Base-by-base conservation (phyloP, 2,329 filamentous ascomycete genomes). In the Fusarium sp. region DNA sequence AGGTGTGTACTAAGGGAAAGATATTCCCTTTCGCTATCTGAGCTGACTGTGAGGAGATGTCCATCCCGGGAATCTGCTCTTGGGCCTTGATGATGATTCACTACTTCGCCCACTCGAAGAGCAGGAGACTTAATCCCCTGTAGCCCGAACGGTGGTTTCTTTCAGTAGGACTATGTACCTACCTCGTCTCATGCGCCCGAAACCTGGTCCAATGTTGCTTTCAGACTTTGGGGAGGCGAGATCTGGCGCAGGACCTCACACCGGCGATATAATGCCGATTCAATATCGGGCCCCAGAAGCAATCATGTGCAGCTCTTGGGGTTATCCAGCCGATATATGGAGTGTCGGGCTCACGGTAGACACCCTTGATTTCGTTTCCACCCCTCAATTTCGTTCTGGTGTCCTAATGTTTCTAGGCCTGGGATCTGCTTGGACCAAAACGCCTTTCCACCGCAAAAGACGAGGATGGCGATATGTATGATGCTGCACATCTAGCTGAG, bases 221-320 rank as follows among this genome's bases (percentile, higher is more conserved):
- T 76, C 77, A 6, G 81, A 81, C 30, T 82, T 81, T 71, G 78
- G 79, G 27, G 75, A 81, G 37, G 69, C 77, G 0, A 76, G 78
- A 39, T 48, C 72, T 11, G 77, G 78, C 8, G 58, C 72, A 14
- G 79, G 78, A 1, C 77, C 78, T 5, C 77, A 79, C n/a, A 72
- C 70, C 2, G 77, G 75, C 13, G 78, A 81, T 14, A 81, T 81
- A 35, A 80, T 80, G 77, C 78, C 79, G 0, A 71, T 78, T 30
- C 62, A 52, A 52, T 79, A 79, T 39, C 70, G 76, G 8, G 78
- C 79, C 3, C 80, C 78, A 0, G 79, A 80, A 35, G 58, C 67
- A 1, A 65, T 81, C 0, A 58, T 81, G 48, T 54, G 61, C 1
- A 72, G 78, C 1, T 32, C 66, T 9, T 80, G 79, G 78, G 76